A percentile compares a stretch with the other conserved stretches of the same genome.
phyloP scores from a whole-genome alignment of 2,329 filamentous ascomycete genomes.

The Colletotrichum coccodes region DNA sequence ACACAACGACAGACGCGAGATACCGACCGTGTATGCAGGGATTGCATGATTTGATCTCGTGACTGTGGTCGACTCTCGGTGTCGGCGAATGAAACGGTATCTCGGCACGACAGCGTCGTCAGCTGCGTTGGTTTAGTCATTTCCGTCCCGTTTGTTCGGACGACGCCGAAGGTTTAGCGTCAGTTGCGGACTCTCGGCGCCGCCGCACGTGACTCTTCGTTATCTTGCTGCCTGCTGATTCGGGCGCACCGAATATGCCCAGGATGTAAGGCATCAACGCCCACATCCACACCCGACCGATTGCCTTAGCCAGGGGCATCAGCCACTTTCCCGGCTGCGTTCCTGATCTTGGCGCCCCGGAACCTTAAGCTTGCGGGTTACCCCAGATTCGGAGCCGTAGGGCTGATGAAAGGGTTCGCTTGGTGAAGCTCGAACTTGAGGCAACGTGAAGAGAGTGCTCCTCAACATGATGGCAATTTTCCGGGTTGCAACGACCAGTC shows the following conservation, averaged over 20 bases:
- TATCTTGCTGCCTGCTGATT: constrained; percentile 12
- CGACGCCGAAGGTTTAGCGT: constrained; percentile 35
- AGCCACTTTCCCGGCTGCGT: constrained; percentile 30
- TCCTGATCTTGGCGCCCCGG: constrained; percentile 25
- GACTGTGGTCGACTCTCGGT: not conserved
- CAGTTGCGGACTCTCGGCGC: constrained; percentile 18
- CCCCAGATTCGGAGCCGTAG: constrained; percentile 33
- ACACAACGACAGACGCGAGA: constrained; percentile 1
- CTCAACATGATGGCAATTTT: not conserved
- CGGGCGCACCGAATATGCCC: constrained; percentile 14
- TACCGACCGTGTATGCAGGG: constrained; percentile 2
- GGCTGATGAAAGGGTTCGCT: constrained; percentile 31
- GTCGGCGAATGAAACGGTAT: constrained; percentile 22
- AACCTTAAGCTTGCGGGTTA: constrained; percentile 27
- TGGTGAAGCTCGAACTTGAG: constrained; percentile 28
- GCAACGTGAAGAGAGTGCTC: not conserved
- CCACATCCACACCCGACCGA: not conserved
- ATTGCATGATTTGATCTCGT: constrained; percentile 12
- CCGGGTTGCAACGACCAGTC: not conserved
- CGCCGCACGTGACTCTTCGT: constrained; percentile 18
- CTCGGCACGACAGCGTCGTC: constrained; percentile 32
- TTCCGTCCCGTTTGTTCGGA: constrained; percentile 30
- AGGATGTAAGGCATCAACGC: constrained; percentile 20
- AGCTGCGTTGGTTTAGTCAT: constrained; percentile 21
- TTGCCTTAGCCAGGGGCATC: constrained; percentile 12